Evolutionary conservation across 2,329 filamentous ascomycete species (phyloP), one percentile per base, ranked within the genome.

Genomic region (Dothideomycetidae sp.): DNA sequence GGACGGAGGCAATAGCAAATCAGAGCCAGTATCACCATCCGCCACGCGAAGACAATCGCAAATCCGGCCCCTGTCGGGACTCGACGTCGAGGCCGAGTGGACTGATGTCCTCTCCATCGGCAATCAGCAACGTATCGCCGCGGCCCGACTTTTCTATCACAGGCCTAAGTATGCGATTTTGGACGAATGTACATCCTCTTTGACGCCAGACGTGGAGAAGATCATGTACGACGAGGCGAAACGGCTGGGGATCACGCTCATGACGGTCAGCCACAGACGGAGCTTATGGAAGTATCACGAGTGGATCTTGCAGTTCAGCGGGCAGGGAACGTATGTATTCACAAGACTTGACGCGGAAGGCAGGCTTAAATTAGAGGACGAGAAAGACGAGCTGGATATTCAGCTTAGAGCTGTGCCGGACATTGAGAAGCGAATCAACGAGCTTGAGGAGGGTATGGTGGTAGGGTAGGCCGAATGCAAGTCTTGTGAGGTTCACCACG

Each of bases 211-310:
- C 49, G 85, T 86, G 43, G 90, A 98, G 54, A 80, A 84, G 55
- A 71, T 84, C 54, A 96, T 98, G 85, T 98, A 98, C 58, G 88
- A 94, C 50, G 86, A 84, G 39, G 90, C 90, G 35, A 96, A 98
- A 67, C 69, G 73, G 12, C 62, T 94, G 12, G 85, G 83, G 3
- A 90, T 94, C 50, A 96, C 90, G 0, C 70, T 98, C 45, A 94
- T 98, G 83, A 98, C 90, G 0, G 90, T 98, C 15, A 85, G 78
- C 46, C 90, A 98, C 58, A 68, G 90, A 5, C 67, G 85, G 44
- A 93, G 83, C 61, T 60, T 98, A 49, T 98, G 90, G 90, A 86
- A 90, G 58, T 96, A 98, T 57, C 90, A 98, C 58, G 80, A 75
- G 48, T 80, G 79, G 59, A 96, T 98, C 43, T 59, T 98, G 53